These are phyloP conservation scores for Leccinum ochraceum DNA, from an alignment of 768 basidiomycete genomes.

Conservation along the genomic window DNA sequence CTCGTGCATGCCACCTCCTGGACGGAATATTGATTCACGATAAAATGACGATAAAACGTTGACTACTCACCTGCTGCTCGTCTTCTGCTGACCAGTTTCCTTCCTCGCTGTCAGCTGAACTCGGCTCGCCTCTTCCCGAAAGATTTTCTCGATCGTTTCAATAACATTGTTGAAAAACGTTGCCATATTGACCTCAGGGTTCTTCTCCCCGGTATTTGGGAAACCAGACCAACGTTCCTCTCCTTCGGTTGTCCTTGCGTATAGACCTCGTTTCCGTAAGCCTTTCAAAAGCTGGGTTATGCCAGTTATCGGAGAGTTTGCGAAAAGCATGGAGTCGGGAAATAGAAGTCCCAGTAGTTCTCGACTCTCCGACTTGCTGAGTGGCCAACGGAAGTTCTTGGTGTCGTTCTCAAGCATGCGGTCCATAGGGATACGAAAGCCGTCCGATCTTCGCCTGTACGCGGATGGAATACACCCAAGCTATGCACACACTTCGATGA, in stretches of 20 bases:
- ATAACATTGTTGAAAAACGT: not conserved
- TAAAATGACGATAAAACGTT: no score
- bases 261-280: not conserved
- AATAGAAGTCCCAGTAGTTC: not conserved
- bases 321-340: not conserved
- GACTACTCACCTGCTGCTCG: no score
- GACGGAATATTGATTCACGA: no score
- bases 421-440: not conserved
- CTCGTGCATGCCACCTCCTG: not conserved
- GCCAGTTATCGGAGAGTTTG: not conserved
- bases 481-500: not conserved
- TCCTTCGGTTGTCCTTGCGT: not conserved
- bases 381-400: not conserved
- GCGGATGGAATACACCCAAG: not conserved
- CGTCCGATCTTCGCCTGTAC: not conserved
- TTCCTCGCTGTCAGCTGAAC: no score
- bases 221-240: not conserved
- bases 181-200: not conserved
- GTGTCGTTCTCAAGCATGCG: not conserved
- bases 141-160: not conserved
- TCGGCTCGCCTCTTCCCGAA: no score
- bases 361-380: not conserved
- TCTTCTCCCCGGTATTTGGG: not conserved
- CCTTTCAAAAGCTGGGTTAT: not conserved
- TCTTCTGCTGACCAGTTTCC: no score